phyloP scores from a whole-genome alignment of 2,329 filamentous ascomycete species.

The Scedosporium apiospermum region DNA sequence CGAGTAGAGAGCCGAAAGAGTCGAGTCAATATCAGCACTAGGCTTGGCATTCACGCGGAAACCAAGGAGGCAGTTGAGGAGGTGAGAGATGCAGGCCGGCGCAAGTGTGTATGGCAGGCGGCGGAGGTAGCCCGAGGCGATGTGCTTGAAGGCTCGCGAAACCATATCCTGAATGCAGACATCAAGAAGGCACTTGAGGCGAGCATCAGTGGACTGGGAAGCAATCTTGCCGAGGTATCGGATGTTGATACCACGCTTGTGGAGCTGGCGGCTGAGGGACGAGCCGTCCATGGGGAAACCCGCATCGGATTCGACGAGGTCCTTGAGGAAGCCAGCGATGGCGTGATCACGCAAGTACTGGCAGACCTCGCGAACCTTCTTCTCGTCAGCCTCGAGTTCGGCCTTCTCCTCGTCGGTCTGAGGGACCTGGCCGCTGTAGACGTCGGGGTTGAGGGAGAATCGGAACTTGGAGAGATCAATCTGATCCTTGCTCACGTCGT shows the following conservation, averaged over 20 bases:
- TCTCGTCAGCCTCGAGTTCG: slow-evolving; percentile 73
- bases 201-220: slow-evolving; percentile 51
- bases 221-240: slow-evolving; percentile 87
- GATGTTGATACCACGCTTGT: slow-evolving; percentile 96
- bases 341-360: slow-evolving; percentile 65
- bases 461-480: slow-evolving; percentile 83
- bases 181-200: slow-evolving; percentile 66
- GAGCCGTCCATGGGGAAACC: slow-evolving; percentile 98
- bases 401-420: slow-evolving; percentile 86
- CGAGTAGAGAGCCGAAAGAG: slow-evolving; percentile 65
- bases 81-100: slow-evolving; percentile 70
- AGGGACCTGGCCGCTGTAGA: slow-evolving; percentile 84
- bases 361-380: slow-evolving; percentile 78
- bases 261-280: slow-evolving; percentile 77
- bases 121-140: slow-evolving; percentile 69
- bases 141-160: slow-evolving; percentile 90
- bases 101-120: slow-evolving; percentile 71
- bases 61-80: slow-evolving; percentile 90
- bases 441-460: slow-evolving; percentile 87
- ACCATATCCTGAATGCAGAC: slow-evolving; percentile 89
- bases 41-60: slow-evolving; percentile 67
- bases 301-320: slow-evolving; percentile 84
- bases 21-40: slow-evolving; percentile 64
- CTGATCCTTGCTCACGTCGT: slow-evolving; percentile 43
- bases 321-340: slow-evolving; percentile 76